Evolutionary conservation across 2,329 filamentous ascomycete species (phyloP), one percentile per base, ranked within the genome.

Genomic region (Xylaria sp.): DNA sequence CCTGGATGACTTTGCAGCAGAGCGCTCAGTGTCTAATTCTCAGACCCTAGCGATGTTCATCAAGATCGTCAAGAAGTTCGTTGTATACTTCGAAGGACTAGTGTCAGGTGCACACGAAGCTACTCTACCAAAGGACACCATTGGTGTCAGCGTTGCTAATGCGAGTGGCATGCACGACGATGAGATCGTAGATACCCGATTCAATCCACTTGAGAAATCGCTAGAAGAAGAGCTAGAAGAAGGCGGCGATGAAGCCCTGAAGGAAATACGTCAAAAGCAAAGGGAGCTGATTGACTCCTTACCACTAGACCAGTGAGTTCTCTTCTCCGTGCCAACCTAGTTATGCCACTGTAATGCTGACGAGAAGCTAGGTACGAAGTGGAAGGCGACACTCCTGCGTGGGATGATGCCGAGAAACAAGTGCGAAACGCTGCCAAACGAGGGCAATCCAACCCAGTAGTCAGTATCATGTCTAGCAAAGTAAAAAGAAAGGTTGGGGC

Each of bases 1-100:
- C 40, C 82, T 99, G 28, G 92, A 95, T 14, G 85, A 86, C 12
- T 80, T 97, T 8, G 90, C 94, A 65, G 87, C 89, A 66, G 95
- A 99, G 73, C 78, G 97, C 2, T 84, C 84, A 7, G 79, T 97
- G 5, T 87, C 87, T 0, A 84, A 87, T 2, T 89, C 88, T 46
- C 95, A 98, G 79, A 81, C 97, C 3, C 83, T 99, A 65, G 94
- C 94, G 64, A 96, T 98, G 90, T 98, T 99, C 77, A 92, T 97
- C 76, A 99, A 99, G 82, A 90, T 97, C 64, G 84, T 97, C 63
- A 88, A 93, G 68, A 98, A 98, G 80, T 85, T 97, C 40, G 91
- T 91, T 2, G 83, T 85, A 2, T 87, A 94, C 74, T 95, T 99
- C 78, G 86, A 88, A 33, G 80, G 83, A 3, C 78, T 98, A 0